phyloP scores from a whole-genome alignment of 1,284 basidiomycete species.

The Leucoagaricus sp. region DNA sequence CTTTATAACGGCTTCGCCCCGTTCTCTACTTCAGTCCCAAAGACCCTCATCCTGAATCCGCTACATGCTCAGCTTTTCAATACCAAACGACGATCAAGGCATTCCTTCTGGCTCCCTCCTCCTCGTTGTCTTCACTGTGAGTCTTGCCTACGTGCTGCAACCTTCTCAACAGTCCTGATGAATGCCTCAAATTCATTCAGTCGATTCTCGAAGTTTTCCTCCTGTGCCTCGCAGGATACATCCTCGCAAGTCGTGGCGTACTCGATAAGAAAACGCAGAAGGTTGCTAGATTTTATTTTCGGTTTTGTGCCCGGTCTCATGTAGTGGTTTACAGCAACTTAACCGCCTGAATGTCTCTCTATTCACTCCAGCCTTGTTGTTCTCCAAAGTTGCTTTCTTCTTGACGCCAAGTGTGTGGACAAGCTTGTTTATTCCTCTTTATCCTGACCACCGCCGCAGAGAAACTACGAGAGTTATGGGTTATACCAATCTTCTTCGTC shows the following conservation, averaged over 20 bases:
- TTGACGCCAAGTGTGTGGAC: slow-evolving; percentile 59
- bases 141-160: slow-evolving; percentile 11
- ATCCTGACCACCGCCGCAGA: slow-evolving; percentile 35
- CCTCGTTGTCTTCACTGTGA: slow-evolving; percentile 35
- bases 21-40: background rate
- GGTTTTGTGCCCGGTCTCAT: no score
- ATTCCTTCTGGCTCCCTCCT: slow-evolving; percentile 34
- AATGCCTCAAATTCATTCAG: slow-evolving; percentile 38
- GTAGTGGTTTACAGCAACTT: slow-evolving; percentile 53
- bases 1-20: background rate
- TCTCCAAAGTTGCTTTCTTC: slow-evolving; percentile 91
- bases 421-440: background rate
- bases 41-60: background rate
- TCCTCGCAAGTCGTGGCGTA: slow-evolving; percentile 78
- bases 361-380: slow-evolving; percentile 90
- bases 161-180: background rate
- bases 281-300: slow-evolving; percentile 41
- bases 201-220: slow-evolving; percentile 91
- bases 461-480: slow-evolving; percentile 88
- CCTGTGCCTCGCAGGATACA: slow-evolving; percentile 84
- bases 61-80: slow-evolving; percentile 5
- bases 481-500: slow-evolving; percentile 85
- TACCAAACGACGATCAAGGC: background rate
- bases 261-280: slow-evolving; percentile 91
- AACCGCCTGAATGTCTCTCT: slow-evolving; percentile 84